Evolutionary conservation across 441 rosid species (phyloP).

Genomic region (Eugenia klotzschiana): DNA sequence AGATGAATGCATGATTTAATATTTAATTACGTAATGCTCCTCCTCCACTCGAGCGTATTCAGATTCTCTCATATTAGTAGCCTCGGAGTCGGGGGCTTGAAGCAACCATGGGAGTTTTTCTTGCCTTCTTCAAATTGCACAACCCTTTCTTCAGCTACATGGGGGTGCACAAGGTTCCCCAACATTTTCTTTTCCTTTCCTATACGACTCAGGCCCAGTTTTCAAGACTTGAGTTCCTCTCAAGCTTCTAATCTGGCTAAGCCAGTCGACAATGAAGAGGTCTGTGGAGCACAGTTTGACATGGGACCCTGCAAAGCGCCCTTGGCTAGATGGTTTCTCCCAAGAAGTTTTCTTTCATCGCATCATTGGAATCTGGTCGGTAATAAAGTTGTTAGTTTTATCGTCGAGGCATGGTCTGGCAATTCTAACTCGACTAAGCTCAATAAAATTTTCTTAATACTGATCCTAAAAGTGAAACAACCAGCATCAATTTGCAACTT

Average conservation of each 20-base stretch:
- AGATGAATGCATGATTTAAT: too few relatives aligned
- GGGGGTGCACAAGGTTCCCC: too few relatives aligned
- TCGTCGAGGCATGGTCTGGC: neutral
- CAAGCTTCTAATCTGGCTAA: neutral
- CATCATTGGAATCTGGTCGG: neutral
- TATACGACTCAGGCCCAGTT: neutral
- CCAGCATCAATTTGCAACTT: neutral
- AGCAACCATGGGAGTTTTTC: too few relatives aligned
- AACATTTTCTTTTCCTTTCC: too few relatives aligned
- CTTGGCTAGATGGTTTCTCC: neutral
- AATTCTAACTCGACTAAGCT: neutral
- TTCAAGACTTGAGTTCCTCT: neutral
- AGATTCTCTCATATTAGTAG: too few relatives aligned
- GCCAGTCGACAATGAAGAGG: neutral
- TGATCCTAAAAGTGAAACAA: neutral
- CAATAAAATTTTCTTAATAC: neutral
- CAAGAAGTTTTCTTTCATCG: neutral
- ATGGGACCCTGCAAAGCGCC: neutral
- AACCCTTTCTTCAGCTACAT: too few relatives aligned
- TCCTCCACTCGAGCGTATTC: too few relatives aligned
- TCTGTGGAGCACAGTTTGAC: neutral
- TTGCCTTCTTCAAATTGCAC: too few relatives aligned
- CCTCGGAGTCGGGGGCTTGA: too few relatives aligned
- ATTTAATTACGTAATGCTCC: too few relatives aligned
- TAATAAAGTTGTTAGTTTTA: neutral